Percentiles rank a stretch among this genome's conserved stretches.
Conservation (phyloP, 768 basidiomycete species). For the Tricholomella constricta region DNA sequence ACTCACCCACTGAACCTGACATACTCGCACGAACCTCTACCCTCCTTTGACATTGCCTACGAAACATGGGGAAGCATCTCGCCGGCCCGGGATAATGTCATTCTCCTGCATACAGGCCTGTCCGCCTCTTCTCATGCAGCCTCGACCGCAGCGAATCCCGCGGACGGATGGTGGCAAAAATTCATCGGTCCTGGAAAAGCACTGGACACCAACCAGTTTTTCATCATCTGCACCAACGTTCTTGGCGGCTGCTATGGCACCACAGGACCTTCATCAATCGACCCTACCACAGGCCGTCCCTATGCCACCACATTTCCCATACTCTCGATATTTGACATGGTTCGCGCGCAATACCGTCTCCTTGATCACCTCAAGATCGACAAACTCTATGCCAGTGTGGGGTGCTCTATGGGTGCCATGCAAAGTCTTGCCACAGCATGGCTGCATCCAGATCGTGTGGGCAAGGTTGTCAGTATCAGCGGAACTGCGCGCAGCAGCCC, state of each 20-base stretch:
- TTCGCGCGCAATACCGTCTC: conserved; percentile 85
- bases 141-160: conserved; percentile 70
- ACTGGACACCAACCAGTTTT: conserved; percentile 90
- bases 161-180: conserved; percentile 98
- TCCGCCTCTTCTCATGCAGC: conserved; percentile 96
- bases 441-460: conserved; percentile 86
- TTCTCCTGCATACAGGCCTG: conserved; percentile 94
- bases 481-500: conserved; percentile 93
- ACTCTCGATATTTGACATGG: conserved; percentile 96
- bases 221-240: conserved; percentile 94
- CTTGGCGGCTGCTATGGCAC: conserved; percentile 98
- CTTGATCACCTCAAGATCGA: conserved; percentile 84
- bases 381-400: conserved; percentile 90
- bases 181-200: conserved; percentile 96
- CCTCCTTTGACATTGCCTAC: conserved; percentile 87
- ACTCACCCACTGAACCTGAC: conserved; percentile 62
- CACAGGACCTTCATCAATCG: conserved; percentile 88
- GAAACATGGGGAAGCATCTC: conserved; percentile 97
- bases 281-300: conserved; percentile 63
- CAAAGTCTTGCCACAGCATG: conserved; percentile 95
- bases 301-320: conserved; percentile 94
- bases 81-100: conserved; percentile 76
- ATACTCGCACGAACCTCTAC: conserved; percentile 52
- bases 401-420: conserved; percentile 98
- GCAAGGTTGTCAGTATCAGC: conserved; percentile 90